phyloP scores from a whole-genome alignment of 495 filamentous ascomycete species.

The Penicillium egyptiacum region DNA sequence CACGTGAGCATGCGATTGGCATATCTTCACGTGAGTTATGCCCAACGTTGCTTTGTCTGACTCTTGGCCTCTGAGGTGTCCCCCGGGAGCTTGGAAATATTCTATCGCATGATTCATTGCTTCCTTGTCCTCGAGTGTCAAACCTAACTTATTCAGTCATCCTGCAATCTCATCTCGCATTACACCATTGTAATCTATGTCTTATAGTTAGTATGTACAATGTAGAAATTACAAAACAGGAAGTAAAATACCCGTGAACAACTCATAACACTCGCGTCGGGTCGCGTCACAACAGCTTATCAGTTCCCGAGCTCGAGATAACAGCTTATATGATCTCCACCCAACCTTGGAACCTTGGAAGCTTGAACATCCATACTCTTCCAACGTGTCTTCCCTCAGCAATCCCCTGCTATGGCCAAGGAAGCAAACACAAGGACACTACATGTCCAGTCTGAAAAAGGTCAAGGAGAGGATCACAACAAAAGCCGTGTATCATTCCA shows the following conservation, averaged over 20 bases:
- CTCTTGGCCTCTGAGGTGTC: too few species aligned
- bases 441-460: not conserved
- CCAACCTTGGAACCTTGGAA: not conserved
- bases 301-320: not conserved
- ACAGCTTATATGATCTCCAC: not conserved
- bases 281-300: not conserved
- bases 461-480: not conserved
- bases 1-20: too few species aligned
- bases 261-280: not conserved
- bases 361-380: not conserved
- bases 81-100: too few species aligned
- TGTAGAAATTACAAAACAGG: too few species aligned
- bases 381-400: not conserved
- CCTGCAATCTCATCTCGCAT: too few species aligned
- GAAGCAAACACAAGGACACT: not conserved
- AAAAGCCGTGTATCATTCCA: slow-evolving; percentile 17
- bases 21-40: too few species aligned
- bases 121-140: too few species aligned
- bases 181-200: too few species aligned
- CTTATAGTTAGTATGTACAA: too few species aligned
- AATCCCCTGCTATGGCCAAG: not conserved
- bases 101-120: too few species aligned
- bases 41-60: too few species aligned
- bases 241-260: not conserved
- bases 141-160: too few species aligned